These are phyloP conservation scores for Serendipita sp. DNA, from an alignment of 768 basidiomycete genomes.

Conservation along the genomic window DNA sequence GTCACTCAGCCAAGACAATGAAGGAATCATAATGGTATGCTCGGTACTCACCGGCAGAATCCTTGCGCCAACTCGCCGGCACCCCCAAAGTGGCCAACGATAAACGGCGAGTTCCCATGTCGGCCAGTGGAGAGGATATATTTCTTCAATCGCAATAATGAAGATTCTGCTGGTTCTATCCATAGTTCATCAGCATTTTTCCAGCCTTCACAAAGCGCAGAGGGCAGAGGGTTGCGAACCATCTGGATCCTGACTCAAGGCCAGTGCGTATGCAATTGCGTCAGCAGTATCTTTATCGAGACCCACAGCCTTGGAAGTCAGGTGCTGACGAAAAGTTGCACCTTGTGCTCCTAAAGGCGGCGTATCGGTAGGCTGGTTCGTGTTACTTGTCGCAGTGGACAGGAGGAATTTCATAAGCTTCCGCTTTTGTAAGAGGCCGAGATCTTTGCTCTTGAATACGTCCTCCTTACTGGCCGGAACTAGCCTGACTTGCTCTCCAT, in stretches of 20 bases:
- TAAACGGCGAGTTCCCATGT: slow-evolving; percentile 77
- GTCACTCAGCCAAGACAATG: slow-evolving; percentile 14
- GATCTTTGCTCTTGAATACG: slow-evolving; percentile 69
- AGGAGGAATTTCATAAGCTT: slow-evolving; percentile 83
- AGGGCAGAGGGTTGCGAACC: slow-evolving; percentile 28
- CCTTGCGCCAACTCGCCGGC: slow-evolving; percentile 86
- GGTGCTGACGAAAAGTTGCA: slow-evolving; percentile 43
- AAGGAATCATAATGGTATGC: not conserved
- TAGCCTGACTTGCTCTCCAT: slow-evolving; percentile 25
- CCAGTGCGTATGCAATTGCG: slow-evolving; percentile 63
- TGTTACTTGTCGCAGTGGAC: slow-evolving; percentile 41
- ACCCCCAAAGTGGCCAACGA: slow-evolving; percentile 91
- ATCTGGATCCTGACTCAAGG: slow-evolving; percentile 41
- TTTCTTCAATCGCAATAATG: slow-evolving; percentile 50
- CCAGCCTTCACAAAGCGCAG: not conserved
- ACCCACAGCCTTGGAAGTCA: slow-evolving; percentile 40
- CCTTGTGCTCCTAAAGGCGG: slow-evolving; percentile 24
- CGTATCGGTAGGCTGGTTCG: not conserved
- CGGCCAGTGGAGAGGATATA: slow-evolving; percentile 69
- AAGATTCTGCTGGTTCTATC: slow-evolving; percentile 48
- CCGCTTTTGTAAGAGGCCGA: slow-evolving; percentile 71
- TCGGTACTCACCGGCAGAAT: slow-evolving; percentile 29
- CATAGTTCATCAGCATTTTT: not conserved
- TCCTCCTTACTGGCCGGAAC: slow-evolving; percentile 89
- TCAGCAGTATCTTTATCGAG: slow-evolving; percentile 40